phyloP scores from a whole-genome alignment of 768 basidiomycete species.

The Podaxis sp. region DNA sequence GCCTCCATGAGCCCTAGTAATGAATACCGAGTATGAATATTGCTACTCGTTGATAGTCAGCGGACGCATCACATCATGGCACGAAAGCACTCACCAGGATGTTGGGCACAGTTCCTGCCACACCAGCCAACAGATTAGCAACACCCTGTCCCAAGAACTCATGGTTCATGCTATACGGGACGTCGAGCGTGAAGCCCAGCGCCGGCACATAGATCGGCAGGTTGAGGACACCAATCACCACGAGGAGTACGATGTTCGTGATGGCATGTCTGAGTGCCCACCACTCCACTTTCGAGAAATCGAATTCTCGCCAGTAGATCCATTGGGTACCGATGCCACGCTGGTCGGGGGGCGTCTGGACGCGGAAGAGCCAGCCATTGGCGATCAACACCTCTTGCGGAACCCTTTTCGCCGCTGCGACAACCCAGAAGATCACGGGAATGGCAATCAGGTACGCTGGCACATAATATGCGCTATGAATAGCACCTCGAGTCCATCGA shows the following conservation, averaged over 20 bases:
- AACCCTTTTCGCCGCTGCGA: constrained; percentile 6
- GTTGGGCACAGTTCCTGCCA: constrained; percentile 22
- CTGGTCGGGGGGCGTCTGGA: constrained; percentile 17
- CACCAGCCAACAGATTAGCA: constrained; percentile 23
- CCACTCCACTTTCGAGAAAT: constrained; percentile 26
- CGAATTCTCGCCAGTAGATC: constrained; percentile 26
- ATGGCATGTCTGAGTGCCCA: constrained; percentile 20
- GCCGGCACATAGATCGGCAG: constrained; percentile 26
- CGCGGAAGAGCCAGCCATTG: constrained; percentile 24
- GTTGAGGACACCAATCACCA: constrained; percentile 25
- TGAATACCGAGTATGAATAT: constrained; percentile 23
- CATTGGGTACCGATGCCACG: constrained; percentile 19
- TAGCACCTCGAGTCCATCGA: constrained; percentile 19
- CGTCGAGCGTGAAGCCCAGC: constrained; percentile 22
- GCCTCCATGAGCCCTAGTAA: constrained; percentile 25
- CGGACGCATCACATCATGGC: background rate
- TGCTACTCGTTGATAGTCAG: constrained; percentile 11
- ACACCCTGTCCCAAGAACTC: constrained; percentile 25
- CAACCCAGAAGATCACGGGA: constrained; percentile 22
- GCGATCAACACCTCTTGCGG: background rate
- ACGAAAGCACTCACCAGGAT: constrained; percentile 17
- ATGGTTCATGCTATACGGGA: constrained; percentile 26
- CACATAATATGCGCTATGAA: constrained; percentile 21
- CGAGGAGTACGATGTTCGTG: constrained; percentile 22
- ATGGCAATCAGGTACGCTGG: constrained; percentile 21